Percentiles rank a stretch among this genome's conserved stretches.
Evolutionary conservation across 495 filamentous ascomycete genomes (phyloP).

Genomic region (Trichocladium uniseriatum): DNA sequence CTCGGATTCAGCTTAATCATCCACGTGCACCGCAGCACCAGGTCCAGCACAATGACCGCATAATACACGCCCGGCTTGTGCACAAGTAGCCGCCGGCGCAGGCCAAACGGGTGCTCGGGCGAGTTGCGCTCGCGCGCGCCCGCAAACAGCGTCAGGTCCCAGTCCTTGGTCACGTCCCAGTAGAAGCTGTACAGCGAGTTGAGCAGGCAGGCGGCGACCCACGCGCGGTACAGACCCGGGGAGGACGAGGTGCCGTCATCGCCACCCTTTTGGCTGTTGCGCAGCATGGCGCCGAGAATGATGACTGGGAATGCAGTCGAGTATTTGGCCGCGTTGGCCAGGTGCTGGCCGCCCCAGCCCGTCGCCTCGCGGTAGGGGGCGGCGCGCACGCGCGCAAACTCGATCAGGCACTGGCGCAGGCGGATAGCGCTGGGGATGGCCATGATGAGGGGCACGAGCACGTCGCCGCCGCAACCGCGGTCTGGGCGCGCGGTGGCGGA

Average conservation of each 20-base stretch:
- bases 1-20: conserved; percentile 71
- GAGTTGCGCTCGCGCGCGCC: conserved; percentile 31
- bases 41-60: conserved; percentile 64
- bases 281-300: conserved; percentile 61
- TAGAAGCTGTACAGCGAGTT: conserved; percentile 93
- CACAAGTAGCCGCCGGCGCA: conserved; percentile 66
- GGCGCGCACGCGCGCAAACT: conserved; percentile 64
- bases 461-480: conserved; percentile 64
- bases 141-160: conserved; percentile 82
- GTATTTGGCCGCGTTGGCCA: conserved; percentile 92
- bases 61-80: conserved; percentile 66
- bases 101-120: conserved; percentile 61
- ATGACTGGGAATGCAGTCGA: conserved; percentile 87
- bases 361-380: conserved; percentile 34
- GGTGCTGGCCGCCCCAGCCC: conserved; percentile 70
- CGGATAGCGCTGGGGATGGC: conserved; percentile 76
- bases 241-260: conserved; percentile 7
- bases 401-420: conserved; percentile 83
- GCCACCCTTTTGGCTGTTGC: conserved; percentile 47
- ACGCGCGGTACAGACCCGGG: conserved; percentile 40
- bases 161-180: conserved; percentile 95
- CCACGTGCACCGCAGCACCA: conserved; percentile 83
- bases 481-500: conserved; percentile 73
- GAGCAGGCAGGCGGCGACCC: conserved; percentile 53
- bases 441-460: conserved; percentile 71